These are phyloP conservation scores for Aspergillus carlsbadensis DNA, from an alignment of 495 filamentous ascomycete genomes.

Conservation along the genomic window DNA sequence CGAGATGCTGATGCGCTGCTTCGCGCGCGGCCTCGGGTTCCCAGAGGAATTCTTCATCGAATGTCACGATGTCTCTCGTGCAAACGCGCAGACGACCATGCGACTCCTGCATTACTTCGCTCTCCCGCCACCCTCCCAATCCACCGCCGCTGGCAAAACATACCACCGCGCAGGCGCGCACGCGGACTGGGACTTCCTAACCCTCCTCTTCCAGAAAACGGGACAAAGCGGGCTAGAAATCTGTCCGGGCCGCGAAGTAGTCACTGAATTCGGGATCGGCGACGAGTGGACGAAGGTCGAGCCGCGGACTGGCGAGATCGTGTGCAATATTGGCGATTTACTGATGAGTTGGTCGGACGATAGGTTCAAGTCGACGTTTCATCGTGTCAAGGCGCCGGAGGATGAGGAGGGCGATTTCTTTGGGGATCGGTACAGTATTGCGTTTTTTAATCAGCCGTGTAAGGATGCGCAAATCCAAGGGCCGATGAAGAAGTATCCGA, in stretches of 20 bases:
- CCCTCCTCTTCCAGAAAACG: constrained; percentile 63
- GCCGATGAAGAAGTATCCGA: constrained; percentile 55
- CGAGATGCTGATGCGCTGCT: constrained; percentile 58
- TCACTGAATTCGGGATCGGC: constrained; percentile 57
- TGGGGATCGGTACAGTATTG: constrained; percentile 60
- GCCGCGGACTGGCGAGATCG: constrained; percentile 55
- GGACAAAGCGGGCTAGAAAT: constrained; percentile 65
- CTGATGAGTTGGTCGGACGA: constrained; percentile 71
- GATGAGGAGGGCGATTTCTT: constrained; percentile 54
- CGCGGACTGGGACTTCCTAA: constrained; percentile 63
- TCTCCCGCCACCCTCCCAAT: constrained; percentile 34
- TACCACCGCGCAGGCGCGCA: constrained; percentile 66
- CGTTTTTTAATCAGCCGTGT: constrained; percentile 66
- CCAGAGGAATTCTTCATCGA: constrained; percentile 55
- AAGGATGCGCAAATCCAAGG: constrained; percentile 60
- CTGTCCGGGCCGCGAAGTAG: constrained; percentile 62
- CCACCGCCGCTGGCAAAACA: constrained; percentile 37
- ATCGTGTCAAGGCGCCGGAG: constrained; percentile 59
- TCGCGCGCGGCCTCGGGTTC: constrained; percentile 59
- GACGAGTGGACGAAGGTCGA: constrained; percentile 64
- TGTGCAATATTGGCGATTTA: constrained; percentile 68
- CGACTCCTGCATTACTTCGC: constrained; percentile 61
- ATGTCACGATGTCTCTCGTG: constrained; percentile 48
- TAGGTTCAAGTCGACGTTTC: constrained; percentile 65
- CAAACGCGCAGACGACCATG: constrained; percentile 55